Evolutionary conservation across 2,329 filamentous ascomycete genomes (phyloP).

Genomic region (Arthrobotrys entomopaga): DNA sequence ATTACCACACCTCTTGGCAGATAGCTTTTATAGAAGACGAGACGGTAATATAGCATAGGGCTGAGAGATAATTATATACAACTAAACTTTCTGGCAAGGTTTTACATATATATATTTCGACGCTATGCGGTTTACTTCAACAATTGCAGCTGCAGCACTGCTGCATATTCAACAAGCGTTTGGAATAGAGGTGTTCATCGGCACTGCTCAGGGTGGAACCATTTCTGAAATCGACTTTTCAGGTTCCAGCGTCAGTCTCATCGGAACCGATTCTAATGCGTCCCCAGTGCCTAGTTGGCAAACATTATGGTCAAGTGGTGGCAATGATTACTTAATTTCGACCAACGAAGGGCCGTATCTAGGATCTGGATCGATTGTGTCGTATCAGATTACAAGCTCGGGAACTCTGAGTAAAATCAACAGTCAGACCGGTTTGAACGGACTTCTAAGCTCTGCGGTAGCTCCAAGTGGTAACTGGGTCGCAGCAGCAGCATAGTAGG

Average conservation of each 20-base stretch:
- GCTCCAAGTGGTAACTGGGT: slow-evolving; percentile 33
- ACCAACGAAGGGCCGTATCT: slow-evolving; percentile 44
- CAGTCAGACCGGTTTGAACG: slow-evolving; percentile 38
- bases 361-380: slow-evolving; percentile 42
- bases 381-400: slow-evolving; percentile 21
- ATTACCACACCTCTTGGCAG: background rate
- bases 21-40: background rate
- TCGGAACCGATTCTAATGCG: slow-evolving; percentile 26
- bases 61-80: background rate
- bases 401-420: slow-evolving; percentile 35
- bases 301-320: slow-evolving; percentile 5
- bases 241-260: slow-evolving; percentile 18
- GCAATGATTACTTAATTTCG: slow-evolving; percentile 17
- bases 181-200: slow-evolving; percentile 34
- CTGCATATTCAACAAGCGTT: slow-evolving; percentile 22
- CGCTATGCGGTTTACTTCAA: slow-evolving; percentile 32
- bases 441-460: slow-evolving; percentile 32
- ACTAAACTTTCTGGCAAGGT: background rate
- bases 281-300: slow-evolving; percentile 45
- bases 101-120: slow-evolving; percentile 1
- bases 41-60: background rate
- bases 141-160: slow-evolving; percentile 23
- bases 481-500: slow-evolving; percentile 46
- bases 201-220: slow-evolving; percentile 20
- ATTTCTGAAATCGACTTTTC: slow-evolving; percentile 33